These are phyloP conservation scores for Globisporangium recalcitrans DNA, from an alignment of 352 stramenopile species.

Conservation along the genomic window DNA sequence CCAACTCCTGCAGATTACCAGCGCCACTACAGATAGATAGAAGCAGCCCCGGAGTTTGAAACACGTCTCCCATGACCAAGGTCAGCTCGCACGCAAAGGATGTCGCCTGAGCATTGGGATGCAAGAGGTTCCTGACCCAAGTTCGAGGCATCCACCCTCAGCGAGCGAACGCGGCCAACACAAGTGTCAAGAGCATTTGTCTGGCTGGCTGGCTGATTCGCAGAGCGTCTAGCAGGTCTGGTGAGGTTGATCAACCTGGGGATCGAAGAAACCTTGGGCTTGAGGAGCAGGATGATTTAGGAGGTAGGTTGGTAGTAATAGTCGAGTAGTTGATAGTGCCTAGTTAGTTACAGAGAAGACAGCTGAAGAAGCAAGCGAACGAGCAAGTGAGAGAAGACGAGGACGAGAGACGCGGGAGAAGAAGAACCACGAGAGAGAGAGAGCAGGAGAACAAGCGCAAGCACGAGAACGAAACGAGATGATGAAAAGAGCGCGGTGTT, in stretches of 20 bases:
- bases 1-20: conserved; percentile 18
- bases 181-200: conserved; percentile 1
- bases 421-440: conserved; percentile 1
- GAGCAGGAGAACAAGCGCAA: neutral
- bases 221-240: neutral
- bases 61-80: neutral
- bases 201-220: no score
- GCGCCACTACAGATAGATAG: conserved; percentile 36
- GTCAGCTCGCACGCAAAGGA: neutral
- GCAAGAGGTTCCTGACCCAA: neutral
- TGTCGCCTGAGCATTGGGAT: conserved; percentile 2
- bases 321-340: conserved; percentile 16
- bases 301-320: conserved; percentile 16
- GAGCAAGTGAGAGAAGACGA: neutral
- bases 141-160: neutral
- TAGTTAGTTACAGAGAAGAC: conserved; percentile 14
- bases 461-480: conserved; percentile 2
- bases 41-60: conserved; percentile 1
- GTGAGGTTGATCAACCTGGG: neutral
- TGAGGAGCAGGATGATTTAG: conserved; percentile 5
- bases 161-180: neutral
- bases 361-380: conserved; percentile 5
- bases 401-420: neutral
- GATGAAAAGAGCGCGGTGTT: conserved; percentile 9
- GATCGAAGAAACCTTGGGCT: neutral